A percentile compares a stretch with the other conserved stretches of the same genome.
Conservation (phyloP, 2,329 filamentous ascomycete genomes). For the Diaporthe capsici region DNA sequence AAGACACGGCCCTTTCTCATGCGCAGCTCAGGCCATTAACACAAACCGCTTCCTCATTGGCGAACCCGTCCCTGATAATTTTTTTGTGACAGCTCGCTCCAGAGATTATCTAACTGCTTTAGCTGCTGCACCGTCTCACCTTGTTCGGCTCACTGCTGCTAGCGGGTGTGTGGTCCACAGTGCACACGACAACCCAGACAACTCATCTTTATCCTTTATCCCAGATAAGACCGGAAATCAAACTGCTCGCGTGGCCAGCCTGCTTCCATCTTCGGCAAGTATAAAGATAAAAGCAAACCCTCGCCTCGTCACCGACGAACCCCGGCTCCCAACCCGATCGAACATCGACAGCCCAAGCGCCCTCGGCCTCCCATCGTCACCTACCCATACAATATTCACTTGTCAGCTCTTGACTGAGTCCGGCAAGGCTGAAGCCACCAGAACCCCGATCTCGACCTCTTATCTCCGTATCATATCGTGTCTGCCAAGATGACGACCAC, state of each 20-base stretch:
- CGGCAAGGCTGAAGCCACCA: conserved; percentile 17
- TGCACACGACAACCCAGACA: conserved; percentile 31
- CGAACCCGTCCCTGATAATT: conserved; percentile 19
- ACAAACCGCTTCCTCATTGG: conserved; percentile 14
- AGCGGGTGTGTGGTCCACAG: conserved; percentile 19
- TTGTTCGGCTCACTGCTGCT: not conserved
- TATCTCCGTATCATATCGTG: not conserved
- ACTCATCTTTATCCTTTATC: conserved; percentile 29
- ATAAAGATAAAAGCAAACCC: conserved; percentile 32
- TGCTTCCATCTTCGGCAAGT: conserved; percentile 26
- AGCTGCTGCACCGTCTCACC: not conserved
- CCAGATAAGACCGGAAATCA: conserved; percentile 19
- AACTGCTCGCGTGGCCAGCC: conserved; percentile 2
- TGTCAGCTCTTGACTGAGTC: conserved; percentile 42
- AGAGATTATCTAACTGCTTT: conserved; percentile 14
- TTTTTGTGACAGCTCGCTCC: conserved; percentile 25
- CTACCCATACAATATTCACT: conserved; percentile 45
- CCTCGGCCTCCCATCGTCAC: conserved; percentile 5
- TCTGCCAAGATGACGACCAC: conserved; percentile 74
- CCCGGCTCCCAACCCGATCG: not conserved
- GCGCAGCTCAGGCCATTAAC: conserved; percentile 39
- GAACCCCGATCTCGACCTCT: not conserved
- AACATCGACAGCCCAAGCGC: not conserved
- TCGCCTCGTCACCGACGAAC: conserved; percentile 19
- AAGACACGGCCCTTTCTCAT: conserved; percentile 27